Base-by-base conservation (phyloP, 31 red algal genomes). In the Odonthalia washingtoniensis region DNA sequence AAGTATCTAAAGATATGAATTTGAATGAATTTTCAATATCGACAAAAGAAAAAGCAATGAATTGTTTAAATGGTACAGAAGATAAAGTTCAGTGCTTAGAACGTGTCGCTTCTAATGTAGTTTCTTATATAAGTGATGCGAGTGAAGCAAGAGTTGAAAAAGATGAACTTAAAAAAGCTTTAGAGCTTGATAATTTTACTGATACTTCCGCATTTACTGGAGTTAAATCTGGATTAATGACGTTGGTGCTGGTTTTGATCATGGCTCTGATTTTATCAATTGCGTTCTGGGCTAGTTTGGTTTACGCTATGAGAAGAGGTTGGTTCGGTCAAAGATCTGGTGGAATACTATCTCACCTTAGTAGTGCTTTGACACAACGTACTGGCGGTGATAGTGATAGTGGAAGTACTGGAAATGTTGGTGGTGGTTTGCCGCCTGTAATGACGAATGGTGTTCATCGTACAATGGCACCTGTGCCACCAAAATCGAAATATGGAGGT, bases 141-240 rank as follows among this genome's bases (percentile, higher is more conserved):
- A 49, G 36, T 32, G 45, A 21, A 80, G 45, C 40, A n/a, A 44
- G 6, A 34, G 46, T 57, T 46, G 9, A 33, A 4, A 80, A 39
- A 34, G 76, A 80, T 27, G 41, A 49, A 24, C 46, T 80, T 80
- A 39, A 46, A 26, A 41, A 28, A 63, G 76, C 46, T 4, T 33
- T 80, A 65, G 76, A 80, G 45, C 32, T 28, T 46, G 76, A 80
- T 41, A 44, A 80, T 49, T 38, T 49, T 28, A 57, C 49, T 57
- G 76, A n/a, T 24, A 39, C 76, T 33, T 60, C 39, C n/a, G n/a
- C 33, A 57, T 80, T 60, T 63, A 38, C 40, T 17, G n/a, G n/a
- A n/a, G n/a, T n/a, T n/a, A n/a, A n/a, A n/a, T 62, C 72, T 26
- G 32, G 31, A 4, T 5, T 28, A 65, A 30, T 41, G 9, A 60